Evolutionary conservation across 495 filamentous ascomycete genomes (phyloP).

Genomic region (Xylaria cubensis): DNA sequence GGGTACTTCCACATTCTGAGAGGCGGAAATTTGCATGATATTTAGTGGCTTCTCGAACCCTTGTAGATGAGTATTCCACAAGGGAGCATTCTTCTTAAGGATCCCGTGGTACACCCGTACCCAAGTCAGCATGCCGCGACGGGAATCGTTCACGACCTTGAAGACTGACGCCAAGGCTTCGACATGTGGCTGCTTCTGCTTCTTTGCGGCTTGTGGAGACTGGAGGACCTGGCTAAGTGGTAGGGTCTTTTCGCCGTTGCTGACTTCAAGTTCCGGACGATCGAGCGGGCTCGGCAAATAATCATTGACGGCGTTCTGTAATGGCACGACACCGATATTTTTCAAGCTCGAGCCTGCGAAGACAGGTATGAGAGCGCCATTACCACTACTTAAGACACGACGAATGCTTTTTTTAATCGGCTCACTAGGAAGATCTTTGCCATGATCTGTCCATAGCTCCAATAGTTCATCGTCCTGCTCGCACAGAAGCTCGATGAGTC

Average conservation of each 20-base stretch:
- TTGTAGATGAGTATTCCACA: constrained; percentile 89
- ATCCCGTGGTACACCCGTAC: constrained; percentile 89
- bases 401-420: constrained; percentile 78
- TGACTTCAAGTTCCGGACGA: constrained; percentile 78
- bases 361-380: constrained; percentile 75
- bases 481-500: constrained; percentile 81
- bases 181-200: constrained; percentile 58
- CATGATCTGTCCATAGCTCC: constrained; percentile 78
- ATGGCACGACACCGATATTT: constrained; percentile 92
- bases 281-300: constrained; percentile 85
- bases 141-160: constrained; percentile 91
- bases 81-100: constrained; percentile 70
- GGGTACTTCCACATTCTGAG: constrained; percentile 82
- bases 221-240: constrained; percentile 59
- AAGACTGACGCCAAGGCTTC: constrained; percentile 87
- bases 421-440: constrained; percentile 69
- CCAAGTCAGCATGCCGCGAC: constrained; percentile 88
- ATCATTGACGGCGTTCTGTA: constrained; percentile 86
- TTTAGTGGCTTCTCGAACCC: constrained; percentile 80
- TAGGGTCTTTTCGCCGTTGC: constrained; percentile 62
- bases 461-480: constrained; percentile 88
- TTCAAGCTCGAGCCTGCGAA: constrained; percentile 92
- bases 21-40: constrained; percentile 90
- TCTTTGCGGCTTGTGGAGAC: constrained; percentile 51
- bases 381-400: constrained; percentile 67